phyloP scores from a whole-genome alignment of 495 filamentous ascomycete species.

The Recurvomyces mirabilis region DNA sequence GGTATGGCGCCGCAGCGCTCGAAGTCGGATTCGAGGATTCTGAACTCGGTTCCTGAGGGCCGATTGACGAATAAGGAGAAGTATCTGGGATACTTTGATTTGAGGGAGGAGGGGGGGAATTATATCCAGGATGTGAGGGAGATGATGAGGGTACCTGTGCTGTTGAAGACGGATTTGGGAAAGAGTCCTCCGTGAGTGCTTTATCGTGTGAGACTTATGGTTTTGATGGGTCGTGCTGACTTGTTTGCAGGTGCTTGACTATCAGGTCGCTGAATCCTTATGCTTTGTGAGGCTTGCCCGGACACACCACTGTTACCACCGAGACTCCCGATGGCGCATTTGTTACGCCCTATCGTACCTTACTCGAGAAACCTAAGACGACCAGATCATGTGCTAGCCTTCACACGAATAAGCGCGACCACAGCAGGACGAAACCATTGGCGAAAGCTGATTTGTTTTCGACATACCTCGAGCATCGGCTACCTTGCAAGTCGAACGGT shows the following conservation, averaged over 20 bases:
- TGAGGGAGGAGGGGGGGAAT: slow-evolving; percentile 86
- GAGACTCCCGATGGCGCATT: no score
- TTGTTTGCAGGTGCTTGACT: slow-evolving; percentile 66
- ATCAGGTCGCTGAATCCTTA: slow-evolving; percentile 97
- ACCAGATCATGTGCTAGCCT: not conserved
- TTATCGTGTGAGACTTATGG: slow-evolving; percentile 3
- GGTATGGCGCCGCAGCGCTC: slow-evolving; percentile 74
- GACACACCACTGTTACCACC: no score
- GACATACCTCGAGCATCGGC: not conserved
- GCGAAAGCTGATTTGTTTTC: slow-evolving; percentile 8
- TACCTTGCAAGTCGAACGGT: not conserved
- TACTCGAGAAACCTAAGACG: not conserved
- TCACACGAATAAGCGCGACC: not conserved
- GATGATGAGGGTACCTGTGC: slow-evolving; percentile 92
- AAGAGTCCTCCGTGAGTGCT: slow-evolving; percentile 95
- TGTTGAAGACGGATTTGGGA: slow-evolving; percentile 92
- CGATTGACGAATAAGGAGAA: slow-evolving; percentile 90
- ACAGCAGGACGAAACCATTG: slow-evolving; percentile 5
- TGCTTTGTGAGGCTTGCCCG: slow-evolving; percentile 73
- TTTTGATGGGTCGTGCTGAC: slow-evolving; percentile 8
- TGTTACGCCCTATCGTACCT: not conserved
- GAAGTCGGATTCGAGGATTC: slow-evolving; percentile 84
- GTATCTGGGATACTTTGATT: slow-evolving; percentile 77
- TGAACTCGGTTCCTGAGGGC: slow-evolving; percentile 57
- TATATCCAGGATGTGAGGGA: slow-evolving; percentile 97